Base-by-base conservation (phyloP, 2,329 filamentous ascomycete species). In the Myriosclerotinia scirpicola region DNA sequence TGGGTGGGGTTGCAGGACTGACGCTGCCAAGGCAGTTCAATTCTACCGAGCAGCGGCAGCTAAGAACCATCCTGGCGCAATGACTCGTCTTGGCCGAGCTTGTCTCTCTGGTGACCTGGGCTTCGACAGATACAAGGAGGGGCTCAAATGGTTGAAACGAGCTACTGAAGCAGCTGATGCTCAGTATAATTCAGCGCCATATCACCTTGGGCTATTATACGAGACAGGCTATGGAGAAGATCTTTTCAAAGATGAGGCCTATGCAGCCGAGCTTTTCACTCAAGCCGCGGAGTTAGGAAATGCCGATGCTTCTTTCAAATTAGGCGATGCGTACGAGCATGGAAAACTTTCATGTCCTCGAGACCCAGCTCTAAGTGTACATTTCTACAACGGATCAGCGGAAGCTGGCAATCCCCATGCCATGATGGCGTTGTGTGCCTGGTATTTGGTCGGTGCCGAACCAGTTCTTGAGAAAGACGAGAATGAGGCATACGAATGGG, bases 371-470 rank as follows among this genome's bases (percentile, higher is more conserved):
- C 82, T 99, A 64, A 97, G 93, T 71, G 93, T 99, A 12, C 95
- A 99, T 78, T 99, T 97, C 76, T 99, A 99, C 80, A 99, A 94
- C 1, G 90, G 89, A 36, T 94, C 95, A 15, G 95, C 95, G 2
- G 91, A 96, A 75, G 84, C 85, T 55, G 92, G 92, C 1, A 90
- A 97, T 75, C 84, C 93, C 0, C 85, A 88, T 58, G 94, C 93
- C 58, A 98, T 98, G 93, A 97, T 99, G 93, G 94, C 94, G 5
- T 83, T 99, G 11, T 99, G 95, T 79, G 95, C 95, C 14, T 99
- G 95, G 95, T 99, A 98, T 78, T 90, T 98, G 84, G 90, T 98
- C 52, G 95, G 95, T 14, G 95, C 95, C 1, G 90, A 93, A 72
- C 93, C 93, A 0, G 87, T 98, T 17, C 80, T 99, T 30, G 93